phyloP scores from a whole-genome alignment of 2,329 filamentous ascomycete genomes.

The Alternaria atra region DNA sequence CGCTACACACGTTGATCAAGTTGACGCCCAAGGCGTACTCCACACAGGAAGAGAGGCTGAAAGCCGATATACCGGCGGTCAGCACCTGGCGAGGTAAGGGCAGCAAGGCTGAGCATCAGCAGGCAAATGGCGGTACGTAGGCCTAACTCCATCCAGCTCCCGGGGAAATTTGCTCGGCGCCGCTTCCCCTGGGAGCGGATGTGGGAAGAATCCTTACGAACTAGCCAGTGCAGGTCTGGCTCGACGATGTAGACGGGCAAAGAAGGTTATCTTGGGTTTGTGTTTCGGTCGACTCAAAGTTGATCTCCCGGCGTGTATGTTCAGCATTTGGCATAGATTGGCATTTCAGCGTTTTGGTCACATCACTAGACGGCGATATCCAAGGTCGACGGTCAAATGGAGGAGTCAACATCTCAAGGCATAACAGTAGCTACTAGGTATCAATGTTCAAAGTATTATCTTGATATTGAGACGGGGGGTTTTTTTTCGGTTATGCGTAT shows the following conservation, averaged over 20 bases:
- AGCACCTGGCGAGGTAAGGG: constrained; percentile 97
- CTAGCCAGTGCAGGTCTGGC: background rate
- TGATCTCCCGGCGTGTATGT: constrained; percentile 10
- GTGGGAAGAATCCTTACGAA: constrained; percentile 11
- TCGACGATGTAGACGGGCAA: constrained; percentile 3
- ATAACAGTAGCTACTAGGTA: constrained; percentile 1
- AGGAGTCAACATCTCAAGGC: constrained; percentile 4
- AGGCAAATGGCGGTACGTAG: constrained; percentile 38
- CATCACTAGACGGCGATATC: constrained; percentile 18
- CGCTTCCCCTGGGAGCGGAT: constrained; percentile 14
- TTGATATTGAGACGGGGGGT: background rate
- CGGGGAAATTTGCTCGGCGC: constrained; percentile 7
- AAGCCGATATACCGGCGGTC: constrained; percentile 92
- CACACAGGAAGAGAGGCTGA: constrained; percentile 86
- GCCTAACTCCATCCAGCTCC: constrained; percentile 26
- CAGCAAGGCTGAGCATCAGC: constrained; percentile 85
- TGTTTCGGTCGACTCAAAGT: constrained; percentile 1
- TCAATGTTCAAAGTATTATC: constrained; percentile 1
- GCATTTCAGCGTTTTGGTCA: constrained; percentile 17
- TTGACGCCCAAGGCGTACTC: constrained; percentile 93
- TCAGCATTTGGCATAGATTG: constrained; percentile 16
- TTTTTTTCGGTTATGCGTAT: background rate
- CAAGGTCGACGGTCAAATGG: constrained; percentile 3
- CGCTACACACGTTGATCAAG: constrained; percentile 95
- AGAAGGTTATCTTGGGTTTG: background rate